Evolutionary conservation across 257 asterid species (phyloP).

Genomic region (Lycium ferocissimum): DNA sequence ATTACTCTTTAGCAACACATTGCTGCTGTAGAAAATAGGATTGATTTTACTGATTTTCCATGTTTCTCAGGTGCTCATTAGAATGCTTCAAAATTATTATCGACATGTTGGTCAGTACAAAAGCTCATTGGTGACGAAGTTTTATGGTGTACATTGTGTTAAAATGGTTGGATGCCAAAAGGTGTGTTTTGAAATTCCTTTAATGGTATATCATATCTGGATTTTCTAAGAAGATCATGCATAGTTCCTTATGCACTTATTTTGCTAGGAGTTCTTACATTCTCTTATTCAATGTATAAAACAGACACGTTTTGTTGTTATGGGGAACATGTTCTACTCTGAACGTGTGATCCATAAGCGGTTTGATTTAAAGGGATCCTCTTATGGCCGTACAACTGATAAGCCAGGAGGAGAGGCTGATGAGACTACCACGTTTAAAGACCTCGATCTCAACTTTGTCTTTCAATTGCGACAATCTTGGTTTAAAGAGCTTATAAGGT

Average conservation of each 20-base stretch:
- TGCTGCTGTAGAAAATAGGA: background rate
- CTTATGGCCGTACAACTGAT: constrained; percentile 77
- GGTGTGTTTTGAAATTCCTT: constrained; percentile 33
- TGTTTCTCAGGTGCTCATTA: constrained; percentile 38
- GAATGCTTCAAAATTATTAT: constrained; percentile 42
- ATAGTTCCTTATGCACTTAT: background rate
- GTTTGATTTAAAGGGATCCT: constrained; percentile 84
- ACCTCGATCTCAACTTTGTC: constrained; percentile 73
- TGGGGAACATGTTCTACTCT: constrained; percentile 89
- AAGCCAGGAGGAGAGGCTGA: constrained; percentile 71
- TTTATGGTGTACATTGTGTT: constrained; percentile 43
- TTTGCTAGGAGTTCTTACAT: background rate
- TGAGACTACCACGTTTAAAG: constrained; percentile 85
- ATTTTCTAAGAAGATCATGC: background rate
- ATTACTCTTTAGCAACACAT: constrained; percentile 16
- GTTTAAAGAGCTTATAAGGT: constrained; percentile 82
- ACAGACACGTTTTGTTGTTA: constrained; percentile 65
- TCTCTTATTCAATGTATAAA: constrained; percentile 13
- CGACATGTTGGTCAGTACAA: constrained; percentile 36
- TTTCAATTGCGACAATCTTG: constrained; percentile 65
- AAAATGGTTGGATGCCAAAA: constrained; percentile 42
- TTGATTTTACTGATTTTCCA: constrained; percentile 23
- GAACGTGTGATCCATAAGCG: constrained; percentile 77
- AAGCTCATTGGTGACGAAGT: constrained; percentile 40
- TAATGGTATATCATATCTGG: background rate